These are phyloP conservation scores for Trichophaea hybrida DNA, from an alignment of 2,329 filamentous ascomycete species.

Conservation along the genomic window DNA sequence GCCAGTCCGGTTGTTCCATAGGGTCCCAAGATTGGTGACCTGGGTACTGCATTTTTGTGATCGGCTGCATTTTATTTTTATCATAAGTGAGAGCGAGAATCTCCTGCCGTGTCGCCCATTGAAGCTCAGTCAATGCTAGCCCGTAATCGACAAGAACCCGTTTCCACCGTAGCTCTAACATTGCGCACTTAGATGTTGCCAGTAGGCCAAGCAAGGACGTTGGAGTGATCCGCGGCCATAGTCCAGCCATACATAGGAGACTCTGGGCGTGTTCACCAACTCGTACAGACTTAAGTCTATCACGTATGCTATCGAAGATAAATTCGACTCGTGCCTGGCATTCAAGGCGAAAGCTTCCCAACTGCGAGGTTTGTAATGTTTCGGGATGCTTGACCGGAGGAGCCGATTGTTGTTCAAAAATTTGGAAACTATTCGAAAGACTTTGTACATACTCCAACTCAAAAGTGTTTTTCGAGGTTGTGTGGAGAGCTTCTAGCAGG, in stretches of 20 bases:
- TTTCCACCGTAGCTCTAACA: constrained; percentile 26
- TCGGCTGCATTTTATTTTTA: no score
- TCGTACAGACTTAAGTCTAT: not conserved
- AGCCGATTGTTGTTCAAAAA: no score
- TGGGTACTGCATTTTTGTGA: not conserved
- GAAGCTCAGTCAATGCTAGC: constrained; percentile 32
- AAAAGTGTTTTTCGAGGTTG: no score
- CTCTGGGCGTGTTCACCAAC: not conserved
- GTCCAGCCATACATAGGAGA: constrained; percentile 7
- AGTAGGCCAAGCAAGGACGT: constrained; percentile 28
- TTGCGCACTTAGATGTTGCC: constrained; percentile 16
- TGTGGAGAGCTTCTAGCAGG: no score
- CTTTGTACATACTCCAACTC: no score
- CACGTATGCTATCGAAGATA: no score
- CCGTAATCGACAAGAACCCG: constrained; percentile 33
- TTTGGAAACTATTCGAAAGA: no score
- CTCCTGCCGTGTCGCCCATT: constrained; percentile 34
- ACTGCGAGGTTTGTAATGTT: no score
- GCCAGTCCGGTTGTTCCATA: constrained; percentile 43
- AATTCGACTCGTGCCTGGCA: no score
- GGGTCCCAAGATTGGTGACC: constrained; percentile 47
- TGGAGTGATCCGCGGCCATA: constrained; percentile 30
- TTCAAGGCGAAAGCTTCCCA: no score
- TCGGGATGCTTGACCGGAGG: no score
- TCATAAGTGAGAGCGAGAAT: constrained; percentile 13